Conservation (phyloP, 2,329 filamentous ascomycete species). For the Sarocladiaceae sp. region DNA sequence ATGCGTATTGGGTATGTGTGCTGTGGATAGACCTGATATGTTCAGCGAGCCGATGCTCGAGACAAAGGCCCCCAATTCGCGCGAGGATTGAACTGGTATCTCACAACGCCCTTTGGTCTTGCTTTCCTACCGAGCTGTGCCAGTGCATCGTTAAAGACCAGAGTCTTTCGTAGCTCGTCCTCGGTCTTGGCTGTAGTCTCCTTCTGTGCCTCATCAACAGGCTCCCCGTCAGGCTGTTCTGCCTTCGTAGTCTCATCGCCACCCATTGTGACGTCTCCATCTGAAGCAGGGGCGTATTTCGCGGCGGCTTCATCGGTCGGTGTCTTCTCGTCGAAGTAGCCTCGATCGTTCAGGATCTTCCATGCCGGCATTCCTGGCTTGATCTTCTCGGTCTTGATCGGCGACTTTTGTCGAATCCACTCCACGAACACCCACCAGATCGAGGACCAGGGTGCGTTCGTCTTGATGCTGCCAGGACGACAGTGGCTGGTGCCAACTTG, state of each 20-base stretch:
- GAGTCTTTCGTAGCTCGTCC: constrained; percentile 51
- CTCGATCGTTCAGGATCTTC: constrained; percentile 52
- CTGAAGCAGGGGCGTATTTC: neutral
- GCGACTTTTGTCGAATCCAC: constrained; percentile 78
- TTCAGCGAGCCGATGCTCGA: constrained; percentile 57
- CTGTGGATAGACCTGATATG: neutral
- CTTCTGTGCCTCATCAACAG: constrained; percentile 16
- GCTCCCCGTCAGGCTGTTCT: constrained; percentile 3
- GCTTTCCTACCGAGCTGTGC: constrained; percentile 70
- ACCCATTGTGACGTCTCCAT: constrained; percentile 1
- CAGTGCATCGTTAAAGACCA: constrained; percentile 71
- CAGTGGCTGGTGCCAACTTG: constrained; percentile 82
- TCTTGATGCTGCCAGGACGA: constrained; percentile 86
- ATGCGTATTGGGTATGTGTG: no score
- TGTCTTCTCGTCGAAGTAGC: constrained; percentile 26
- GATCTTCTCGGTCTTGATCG: constrained; percentile 69
- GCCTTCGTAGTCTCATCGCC: neutral
- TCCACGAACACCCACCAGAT: constrained; percentile 94
- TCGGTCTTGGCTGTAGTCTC: constrained; percentile 14
- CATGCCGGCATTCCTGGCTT: constrained; percentile 68
- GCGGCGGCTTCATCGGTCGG: constrained; percentile 4
- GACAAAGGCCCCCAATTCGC: constrained; percentile 92
- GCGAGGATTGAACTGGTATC: constrained; percentile 86
- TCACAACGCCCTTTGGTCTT: constrained; percentile 64
- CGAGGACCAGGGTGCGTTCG: constrained; percentile 83